These are phyloP conservation scores for Calonectria pseudoreteaudii DNA, from an alignment of 2,329 filamentous ascomycete genomes.

Conservation along the genomic window DNA sequence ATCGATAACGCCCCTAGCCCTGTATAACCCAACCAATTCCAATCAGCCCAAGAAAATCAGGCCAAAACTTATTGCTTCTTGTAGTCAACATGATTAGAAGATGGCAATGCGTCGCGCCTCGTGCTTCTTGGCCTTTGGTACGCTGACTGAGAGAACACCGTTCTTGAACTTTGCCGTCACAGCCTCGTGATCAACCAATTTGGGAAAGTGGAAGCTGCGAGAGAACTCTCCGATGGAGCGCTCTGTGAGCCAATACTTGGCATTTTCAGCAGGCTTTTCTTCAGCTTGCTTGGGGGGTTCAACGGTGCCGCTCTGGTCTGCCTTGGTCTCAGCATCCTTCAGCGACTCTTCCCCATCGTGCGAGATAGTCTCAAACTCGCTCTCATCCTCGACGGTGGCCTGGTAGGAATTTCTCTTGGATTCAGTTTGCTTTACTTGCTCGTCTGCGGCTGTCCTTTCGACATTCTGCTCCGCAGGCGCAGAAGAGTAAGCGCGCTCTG, in stretches of 20 bases:
- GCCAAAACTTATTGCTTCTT: not conserved
- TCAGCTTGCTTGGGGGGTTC: slow-evolving; percentile 20
- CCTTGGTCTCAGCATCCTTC: slow-evolving; percentile 27
- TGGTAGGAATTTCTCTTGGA: slow-evolving; percentile 53
- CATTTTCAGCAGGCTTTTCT: slow-evolving; percentile 52
- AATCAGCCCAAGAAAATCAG: not conserved
- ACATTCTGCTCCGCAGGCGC: slow-evolving; percentile 57
- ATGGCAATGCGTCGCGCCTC: slow-evolving; percentile 67
- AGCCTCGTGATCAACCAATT: slow-evolving; percentile 70
- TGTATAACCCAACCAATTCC: not conserved
- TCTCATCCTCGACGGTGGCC: slow-evolving; percentile 75
- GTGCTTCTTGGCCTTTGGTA: slow-evolving; percentile 76
- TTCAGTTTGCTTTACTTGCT: slow-evolving; percentile 47
- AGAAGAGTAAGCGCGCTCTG: slow-evolving; percentile 72
- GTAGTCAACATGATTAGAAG: slow-evolving; percentile 51
- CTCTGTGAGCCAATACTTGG: slow-evolving; percentile 79
- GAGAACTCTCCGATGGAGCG: slow-evolving; percentile 75
- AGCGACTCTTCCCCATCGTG: slow-evolving; percentile 16
- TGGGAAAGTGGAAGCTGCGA: slow-evolving; percentile 76
- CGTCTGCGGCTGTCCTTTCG: slow-evolving; percentile 53
- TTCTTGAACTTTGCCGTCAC: slow-evolving; percentile 74
- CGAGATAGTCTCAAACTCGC: slow-evolving; percentile 44
- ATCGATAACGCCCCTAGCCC: not conserved
- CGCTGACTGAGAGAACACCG: slow-evolving; percentile 71
- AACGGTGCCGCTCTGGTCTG: slow-evolving; percentile 8